Evolutionary conservation across 495 filamentous ascomycete species (phyloP), one percentile per base, ranked within the genome.

Genomic region (Annulohypoxylon nitens): DNA sequence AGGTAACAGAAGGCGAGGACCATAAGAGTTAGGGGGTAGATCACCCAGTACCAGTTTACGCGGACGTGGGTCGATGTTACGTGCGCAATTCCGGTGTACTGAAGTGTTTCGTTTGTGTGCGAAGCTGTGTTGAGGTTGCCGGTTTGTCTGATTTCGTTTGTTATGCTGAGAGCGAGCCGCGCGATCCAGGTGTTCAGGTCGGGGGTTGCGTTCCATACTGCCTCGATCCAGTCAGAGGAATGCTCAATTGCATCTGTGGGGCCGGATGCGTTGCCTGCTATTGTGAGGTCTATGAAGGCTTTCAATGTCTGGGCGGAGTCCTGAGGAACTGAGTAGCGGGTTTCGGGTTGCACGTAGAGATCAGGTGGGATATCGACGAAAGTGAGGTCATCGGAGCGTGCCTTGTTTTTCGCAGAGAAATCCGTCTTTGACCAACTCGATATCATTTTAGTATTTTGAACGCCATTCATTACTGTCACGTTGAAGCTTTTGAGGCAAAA

Each of bases 201-300:
- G 16, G 70, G 55, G 12, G 71, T 73, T 18, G 81, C 76, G 50
- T 78, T 76, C 63, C 74, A 76, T 69, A 82, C 77, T 26, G 81
- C 81, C 51, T 82, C 76, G 59, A 79, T 77, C 80, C 80, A 83
- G 71, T 82, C 81, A 7, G 79, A 80, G n/a, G 80, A 78, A 34
- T 79, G 78, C 33, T 74, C 58, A 39, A 81, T 25, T 8, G 51
- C 75, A 41, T 67, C 76, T 10, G 66, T 39, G 16, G 71, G 65
- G 14, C 68, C 73, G 20, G 64, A 71, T 43, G 76, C 80, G 30
- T 76, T 78, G 25, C 80, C 81, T 23, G 48, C 26, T 18, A 78
- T 74, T 16, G 81, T 67, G 6, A 53, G 51, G 12, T 78, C 54
- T 72, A 82, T 81, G 69, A 83, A 83, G 11, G 50, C 47, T 3